phyloP scores from a whole-genome alignment of 1,284 basidiomycete species.

The Moesziomyces antarcticus region DNA sequence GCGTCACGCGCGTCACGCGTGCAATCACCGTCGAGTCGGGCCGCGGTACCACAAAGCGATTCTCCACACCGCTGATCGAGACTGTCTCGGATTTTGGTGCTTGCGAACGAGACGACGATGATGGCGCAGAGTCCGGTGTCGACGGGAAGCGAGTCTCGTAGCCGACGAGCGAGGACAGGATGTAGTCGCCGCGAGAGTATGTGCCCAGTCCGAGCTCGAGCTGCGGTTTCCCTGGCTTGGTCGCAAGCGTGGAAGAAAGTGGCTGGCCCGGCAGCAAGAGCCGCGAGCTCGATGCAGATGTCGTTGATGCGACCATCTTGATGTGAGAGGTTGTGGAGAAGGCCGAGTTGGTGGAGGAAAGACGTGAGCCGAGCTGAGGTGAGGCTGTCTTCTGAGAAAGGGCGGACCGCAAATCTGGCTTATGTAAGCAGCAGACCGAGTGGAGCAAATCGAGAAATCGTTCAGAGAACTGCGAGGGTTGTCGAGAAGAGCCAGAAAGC shows the following conservation, averaged over 20 bases:
- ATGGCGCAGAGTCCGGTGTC: background rate
- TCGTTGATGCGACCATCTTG: conserved; percentile 17
- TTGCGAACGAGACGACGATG: background rate
- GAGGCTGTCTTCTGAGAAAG: background rate
- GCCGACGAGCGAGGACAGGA: conserved; percentile 59
- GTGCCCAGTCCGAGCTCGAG: conserved; percentile 52
- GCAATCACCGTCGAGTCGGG: conserved; percentile 73
- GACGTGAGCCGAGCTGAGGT: background rate
- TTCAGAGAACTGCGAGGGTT: conserved; percentile 1
- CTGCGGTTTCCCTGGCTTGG: conserved; percentile 4
- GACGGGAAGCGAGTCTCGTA: conserved; percentile 22
- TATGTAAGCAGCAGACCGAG: conserved; percentile 20
- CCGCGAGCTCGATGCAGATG: conserved; percentile 8
- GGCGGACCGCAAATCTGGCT: conserved; percentile 17
- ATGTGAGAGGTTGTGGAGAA: conserved; percentile 1
- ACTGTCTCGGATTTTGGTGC: conserved; percentile 7
- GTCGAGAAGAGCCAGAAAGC: background rate
- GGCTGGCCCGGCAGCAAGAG: conserved; percentile 56
- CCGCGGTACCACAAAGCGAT: conserved; percentile 52
- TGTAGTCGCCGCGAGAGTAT: conserved; percentile 49
- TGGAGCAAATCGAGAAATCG: conserved; percentile 12
- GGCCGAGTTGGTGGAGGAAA: background rate
- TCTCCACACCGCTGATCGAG: conserved; percentile 31
- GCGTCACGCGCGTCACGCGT: conserved; percentile 84
- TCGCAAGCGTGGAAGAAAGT: conserved; percentile 14